Evolutionary conservation across 2,329 filamentous ascomycete genomes (phyloP).

Genomic region (Epichloe baconii): DNA sequence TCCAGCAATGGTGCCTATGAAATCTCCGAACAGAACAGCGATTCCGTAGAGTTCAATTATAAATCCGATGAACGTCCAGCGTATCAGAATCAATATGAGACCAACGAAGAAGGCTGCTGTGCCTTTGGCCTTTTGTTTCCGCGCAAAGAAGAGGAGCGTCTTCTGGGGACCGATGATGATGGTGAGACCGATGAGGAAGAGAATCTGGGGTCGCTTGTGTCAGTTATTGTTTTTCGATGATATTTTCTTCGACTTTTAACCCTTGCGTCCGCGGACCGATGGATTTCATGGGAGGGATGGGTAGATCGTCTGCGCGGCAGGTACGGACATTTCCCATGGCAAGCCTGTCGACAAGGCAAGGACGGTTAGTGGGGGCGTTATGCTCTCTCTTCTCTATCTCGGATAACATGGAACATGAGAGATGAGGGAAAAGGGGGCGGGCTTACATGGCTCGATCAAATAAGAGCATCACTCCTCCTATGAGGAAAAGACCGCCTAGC

Average conservation of each 20-base stretch:
- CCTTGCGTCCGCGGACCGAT: too few relatives aligned
- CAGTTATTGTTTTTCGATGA: slow-evolving; percentile 4
- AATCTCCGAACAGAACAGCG: slow-evolving; percentile 87
- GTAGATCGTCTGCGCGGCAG: slow-evolving; percentile 1
- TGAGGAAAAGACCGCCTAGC: slow-evolving; percentile 81
- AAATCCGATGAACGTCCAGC: slow-evolving; percentile 89
- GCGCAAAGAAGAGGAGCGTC: slow-evolving; percentile 86
- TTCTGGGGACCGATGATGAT: slow-evolving; percentile 90
- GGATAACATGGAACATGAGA: not conserved
- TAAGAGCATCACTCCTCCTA: slow-evolving; percentile 90
- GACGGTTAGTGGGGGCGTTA: not conserved
- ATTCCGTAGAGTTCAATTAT: slow-evolving; percentile 86
- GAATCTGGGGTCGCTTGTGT: slow-evolving; percentile 49
- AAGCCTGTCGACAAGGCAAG: slow-evolving; percentile 41
- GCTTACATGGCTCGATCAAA: slow-evolving; percentile 91
- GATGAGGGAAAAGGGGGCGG: not conserved
- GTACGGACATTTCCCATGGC: slow-evolving; percentile 84
- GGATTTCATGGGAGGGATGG: not conserved
- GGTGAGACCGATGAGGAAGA: slow-evolving; percentile 92
- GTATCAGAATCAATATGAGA: slow-evolving; percentile 71
- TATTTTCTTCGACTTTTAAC: slow-evolving; percentile 2
- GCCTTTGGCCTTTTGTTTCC: slow-evolving; percentile 83
- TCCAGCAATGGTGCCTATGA: slow-evolving; percentile 79
- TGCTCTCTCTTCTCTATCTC: not conserved
- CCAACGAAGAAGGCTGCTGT: slow-evolving; percentile 79